Evolutionary conservation across 2,329 filamentous ascomycete genomes (phyloP).

Genomic region (Aspergillus japonicus): DNA sequence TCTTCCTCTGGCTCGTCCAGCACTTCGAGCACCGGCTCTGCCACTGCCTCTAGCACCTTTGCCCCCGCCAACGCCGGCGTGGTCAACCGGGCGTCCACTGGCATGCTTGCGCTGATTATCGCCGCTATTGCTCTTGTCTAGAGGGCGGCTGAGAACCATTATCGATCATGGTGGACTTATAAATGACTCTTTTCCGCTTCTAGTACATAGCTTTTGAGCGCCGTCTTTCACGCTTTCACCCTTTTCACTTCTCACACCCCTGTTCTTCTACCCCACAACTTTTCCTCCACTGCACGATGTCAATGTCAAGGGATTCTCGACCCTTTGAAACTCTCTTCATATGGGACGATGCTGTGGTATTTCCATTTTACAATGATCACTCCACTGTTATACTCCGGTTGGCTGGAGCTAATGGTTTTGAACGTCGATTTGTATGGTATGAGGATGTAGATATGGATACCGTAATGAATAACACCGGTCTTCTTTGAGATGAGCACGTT

Average conservation of each 20-base stretch:
- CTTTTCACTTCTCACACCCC: not conserved
- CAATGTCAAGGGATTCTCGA: not conserved
- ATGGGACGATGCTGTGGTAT: not conserved
- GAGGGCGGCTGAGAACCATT: constrained; percentile 7
- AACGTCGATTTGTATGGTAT: constrained; percentile 14
- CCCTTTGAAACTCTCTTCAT: not conserved
- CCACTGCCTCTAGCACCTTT: constrained; percentile 26
- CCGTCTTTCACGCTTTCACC: constrained; percentile 1
- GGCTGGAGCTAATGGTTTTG: constrained; percentile 8
- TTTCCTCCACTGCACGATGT: not conserved
- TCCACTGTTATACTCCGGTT: constrained; percentile 6
- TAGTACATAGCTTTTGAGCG: constrained; percentile 6
- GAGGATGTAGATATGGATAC: constrained; percentile 24
- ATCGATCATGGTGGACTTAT: constrained; percentile 1
- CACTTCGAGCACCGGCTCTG: constrained; percentile 22
- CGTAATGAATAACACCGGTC: constrained; percentile 21
- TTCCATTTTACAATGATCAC: not conserved
- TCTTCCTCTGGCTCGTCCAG: constrained; percentile 23
- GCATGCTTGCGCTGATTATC: constrained; percentile 36
- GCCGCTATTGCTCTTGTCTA: constrained; percentile 38
- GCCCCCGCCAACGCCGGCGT: constrained; percentile 33
- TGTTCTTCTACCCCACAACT: not conserved
- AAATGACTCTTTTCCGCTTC: constrained; percentile 3
- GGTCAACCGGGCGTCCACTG: constrained; percentile 34
- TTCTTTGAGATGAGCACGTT: not conserved